Base-by-base conservation (phyloP, 257 asterid genomes). In the Orobanche coerulescens region DNA sequence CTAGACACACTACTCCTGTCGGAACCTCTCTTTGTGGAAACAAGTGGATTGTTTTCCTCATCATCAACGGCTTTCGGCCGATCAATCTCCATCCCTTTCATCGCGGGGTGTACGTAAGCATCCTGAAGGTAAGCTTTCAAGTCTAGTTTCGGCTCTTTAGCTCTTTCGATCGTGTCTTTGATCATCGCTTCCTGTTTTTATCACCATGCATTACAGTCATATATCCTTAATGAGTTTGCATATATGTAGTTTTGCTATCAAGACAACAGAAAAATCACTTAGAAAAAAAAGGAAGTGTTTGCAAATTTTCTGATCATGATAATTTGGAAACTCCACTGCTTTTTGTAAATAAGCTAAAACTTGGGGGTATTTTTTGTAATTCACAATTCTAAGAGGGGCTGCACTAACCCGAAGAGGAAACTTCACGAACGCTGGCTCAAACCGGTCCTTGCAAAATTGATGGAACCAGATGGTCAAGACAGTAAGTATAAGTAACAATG, bases 401-500 rank as follows among this genome's bases (percentile, higher is more conserved):
- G 50, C 22, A 66, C 71, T 73, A 31, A 90, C 97, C 95, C 83
- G 90, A 30, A 90, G 73, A 0, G 97, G 93, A 75, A 74, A 87
- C 73, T 70, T 80, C 6, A 67, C 23, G 40, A 90, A 90, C 23
- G 87, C 95, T 0, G 97, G 69, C 78, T 84, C 90, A 23, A 82
- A 90, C 4, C 95, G 83, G 16, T 83, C 87, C 77, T 81, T 83
- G 83, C 95, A 87, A 20, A 78, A 75, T 14, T 2, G 58, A 76
- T 87, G 84, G 75, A 90, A 90, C 88, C 94, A 87, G 68, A 90
- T 62, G 56, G 95, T 87, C 75, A 90, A 43, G 61, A 87, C 62
- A 28, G 95, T 83, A 44, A 87, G 97, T 19, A 72, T 79, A 10
- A 90, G 58, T 31, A 90, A 55, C 52, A 81, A 16, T 8, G 94